Base-by-base conservation (phyloP, 2,329 filamentous ascomycete genomes). In the Neopestalotiopsis clavispora region DNA sequence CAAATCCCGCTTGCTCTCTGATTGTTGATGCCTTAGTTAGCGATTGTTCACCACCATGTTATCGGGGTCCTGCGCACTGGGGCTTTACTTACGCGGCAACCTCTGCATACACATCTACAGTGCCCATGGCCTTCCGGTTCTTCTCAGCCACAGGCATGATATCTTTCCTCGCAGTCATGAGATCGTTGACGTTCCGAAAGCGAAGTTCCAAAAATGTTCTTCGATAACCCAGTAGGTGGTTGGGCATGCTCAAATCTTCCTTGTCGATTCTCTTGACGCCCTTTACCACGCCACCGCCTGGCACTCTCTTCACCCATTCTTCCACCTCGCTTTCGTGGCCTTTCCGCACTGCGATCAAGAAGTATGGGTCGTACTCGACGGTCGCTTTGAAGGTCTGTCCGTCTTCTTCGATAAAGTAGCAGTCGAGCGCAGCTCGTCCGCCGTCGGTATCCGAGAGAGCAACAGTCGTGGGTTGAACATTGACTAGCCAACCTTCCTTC, bases 61-160 rank as follows among this genome's bases (percentile, higher is more conserved):
- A 38, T 20, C 23, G 23, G 23, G 30, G 4, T 62, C 7, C 32
- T 4, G 9, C 0, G 0, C 30, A 34, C 3, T 59, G 10, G 45
- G 59, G 28, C 9, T 52, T 56, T 68, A 85, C 89, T 80, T 80
- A 95, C 93, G 91, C 92, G 71, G 94, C 94, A 77, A 98, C 94
- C 84, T 99, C 96, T 57, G 95, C 95, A 84, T 99, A 99, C 73
- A 95, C 95, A 84, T 99, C 96, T 92, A 98, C 97, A 65, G 95
- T 94, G 84, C 94, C 94, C 86, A 97, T 91, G 74, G 94, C 95
- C 83, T 96, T 97, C 84, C 93, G 97, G 79, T 99, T 99, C 83
- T 94, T 97, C 82, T 98, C 94, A 14, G 95, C 96, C 78, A 99
- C 89, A 0, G 96, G 96, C 85, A 94, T 90, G 60, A 99, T 90